Evolutionary conservation across 352 stramenopile species (phyloP).

Genomic region (Phytophthora fragariae): DNA sequence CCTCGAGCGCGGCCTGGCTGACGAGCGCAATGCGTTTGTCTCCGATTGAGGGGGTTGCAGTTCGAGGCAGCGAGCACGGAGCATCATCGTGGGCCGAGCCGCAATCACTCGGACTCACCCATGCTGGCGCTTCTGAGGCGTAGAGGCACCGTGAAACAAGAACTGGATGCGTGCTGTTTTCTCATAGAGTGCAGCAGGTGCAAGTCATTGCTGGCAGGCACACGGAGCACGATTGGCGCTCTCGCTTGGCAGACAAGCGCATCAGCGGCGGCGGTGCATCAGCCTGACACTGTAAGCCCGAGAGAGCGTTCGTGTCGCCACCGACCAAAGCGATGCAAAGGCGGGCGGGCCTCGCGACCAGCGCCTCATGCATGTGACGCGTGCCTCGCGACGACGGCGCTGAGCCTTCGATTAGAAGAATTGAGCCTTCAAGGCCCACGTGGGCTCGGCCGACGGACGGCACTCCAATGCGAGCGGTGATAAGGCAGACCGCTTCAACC

Average conservation of each 20-base stretch:
- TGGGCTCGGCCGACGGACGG: background rate
- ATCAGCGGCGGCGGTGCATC: background rate
- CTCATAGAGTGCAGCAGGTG: background rate
- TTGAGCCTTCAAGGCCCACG: background rate
- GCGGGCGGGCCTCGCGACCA: background rate
- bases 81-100: background rate
- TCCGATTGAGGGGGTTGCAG: background rate
- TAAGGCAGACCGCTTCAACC: background rate
- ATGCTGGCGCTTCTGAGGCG: background rate
- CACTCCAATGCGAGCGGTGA: background rate
- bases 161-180: constrained; percentile 5
- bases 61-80: background rate
- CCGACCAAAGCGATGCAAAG: background rate
- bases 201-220: background rate
- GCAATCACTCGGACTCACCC: background rate
- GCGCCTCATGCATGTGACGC: background rate
- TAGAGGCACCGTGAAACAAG: background rate
- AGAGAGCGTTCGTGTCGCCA: background rate
- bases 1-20: background rate
- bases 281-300: background rate
- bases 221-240: background rate
- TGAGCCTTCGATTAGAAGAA: background rate
- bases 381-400: background rate
- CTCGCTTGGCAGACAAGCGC: background rate
- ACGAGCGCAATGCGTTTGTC: background rate